These are phyloP conservation scores for Draba incana DNA, from an alignment of 345 rosid species.

Conservation along the genomic window DNA sequence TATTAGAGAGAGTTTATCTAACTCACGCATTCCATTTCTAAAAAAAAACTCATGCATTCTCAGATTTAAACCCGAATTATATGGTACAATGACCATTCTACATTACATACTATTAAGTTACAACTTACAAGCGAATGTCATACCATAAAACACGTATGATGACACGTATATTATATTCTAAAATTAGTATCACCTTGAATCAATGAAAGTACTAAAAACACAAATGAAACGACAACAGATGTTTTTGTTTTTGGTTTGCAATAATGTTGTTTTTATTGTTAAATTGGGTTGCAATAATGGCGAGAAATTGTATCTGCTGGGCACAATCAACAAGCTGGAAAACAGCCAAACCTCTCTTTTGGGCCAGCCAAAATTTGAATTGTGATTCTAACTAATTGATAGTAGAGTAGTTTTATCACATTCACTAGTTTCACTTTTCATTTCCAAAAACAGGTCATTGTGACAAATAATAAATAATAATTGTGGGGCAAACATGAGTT, in stretches of 20 bases:
- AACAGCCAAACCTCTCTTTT: slow-evolving; percentile 16
- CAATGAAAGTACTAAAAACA: neutral
- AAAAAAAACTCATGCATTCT: too few relatives aligned
- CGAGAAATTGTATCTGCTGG: slow-evolving; percentile 9
- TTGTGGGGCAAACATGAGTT: slow-evolving; percentile 10
- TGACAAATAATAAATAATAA: neutral
- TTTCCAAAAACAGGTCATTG: slow-evolving; percentile 4
- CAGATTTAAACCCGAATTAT: too few relatives aligned
- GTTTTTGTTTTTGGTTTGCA: slow-evolving; percentile 1
- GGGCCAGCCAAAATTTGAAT: neutral
- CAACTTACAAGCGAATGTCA: too few relatives aligned
- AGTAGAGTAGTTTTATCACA: neutral
- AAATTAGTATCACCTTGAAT: slow-evolving; percentile 6
- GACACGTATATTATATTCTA: too few relatives aligned
- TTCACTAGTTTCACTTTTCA: slow-evolving; percentile 4
- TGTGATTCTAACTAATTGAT: neutral
- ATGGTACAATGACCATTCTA: too few relatives aligned
- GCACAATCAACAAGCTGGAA: slow-evolving; percentile 2
- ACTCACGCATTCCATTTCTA: too few relatives aligned
- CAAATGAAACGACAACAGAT: neutral
- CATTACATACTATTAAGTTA: too few relatives aligned
- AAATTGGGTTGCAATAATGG: neutral
- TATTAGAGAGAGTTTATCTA: too few relatives aligned
- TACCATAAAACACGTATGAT: neutral
- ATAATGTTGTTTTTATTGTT: neutral